Percentiles rank a stretch among this genome's conserved stretches.
phyloP scores from a whole-genome alignment of 345 rosid genomes.

The Gossypium anomalum region DNA sequence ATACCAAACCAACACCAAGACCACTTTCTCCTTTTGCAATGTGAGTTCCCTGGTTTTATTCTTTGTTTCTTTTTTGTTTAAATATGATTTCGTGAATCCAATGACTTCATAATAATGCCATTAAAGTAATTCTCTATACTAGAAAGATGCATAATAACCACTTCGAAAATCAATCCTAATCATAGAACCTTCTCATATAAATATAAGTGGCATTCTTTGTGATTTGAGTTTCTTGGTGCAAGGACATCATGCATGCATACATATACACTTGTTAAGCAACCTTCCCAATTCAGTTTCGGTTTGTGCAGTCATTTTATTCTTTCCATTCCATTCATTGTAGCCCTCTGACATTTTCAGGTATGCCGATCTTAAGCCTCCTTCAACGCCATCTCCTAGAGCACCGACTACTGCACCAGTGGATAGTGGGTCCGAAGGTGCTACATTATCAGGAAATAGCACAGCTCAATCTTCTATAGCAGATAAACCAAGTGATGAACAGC shows the following conservation, averaged over 20 bases:
- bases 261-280: too few species aligned
- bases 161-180: not conserved
- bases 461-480: slow-evolving; percentile 27
- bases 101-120: not conserved
- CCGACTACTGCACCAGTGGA: slow-evolving; percentile 4
- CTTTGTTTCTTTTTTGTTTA: not conserved
- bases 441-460: slow-evolving; percentile 25
- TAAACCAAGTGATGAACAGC: slow-evolving; percentile 17
- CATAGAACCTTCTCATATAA: not conserved
- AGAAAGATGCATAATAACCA: not conserved
- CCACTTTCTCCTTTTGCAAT: slow-evolving; percentile 63
- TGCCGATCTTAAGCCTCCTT: slow-evolving; percentile 33
- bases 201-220: not conserved
- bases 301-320: not conserved
- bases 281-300: too few species aligned
- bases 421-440: slow-evolving; percentile 9
- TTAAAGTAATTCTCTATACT: not conserved
- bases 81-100: not conserved
- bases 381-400: slow-evolving; percentile 40
- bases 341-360: slow-evolving; percentile 30
- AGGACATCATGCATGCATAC: not conserved
- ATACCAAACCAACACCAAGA: slow-evolving; percentile 26
- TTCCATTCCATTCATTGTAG: not conserved
- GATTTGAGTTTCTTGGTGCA: slow-evolving; percentile 1
- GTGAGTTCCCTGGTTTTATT: slow-evolving; percentile 31